Percentiles rank a stretch among this genome's conserved stretches.
These are phyloP conservation scores for Crataegus laevigata DNA, from an alignment of 306 rosid species.

Conservation along the genomic window DNA sequence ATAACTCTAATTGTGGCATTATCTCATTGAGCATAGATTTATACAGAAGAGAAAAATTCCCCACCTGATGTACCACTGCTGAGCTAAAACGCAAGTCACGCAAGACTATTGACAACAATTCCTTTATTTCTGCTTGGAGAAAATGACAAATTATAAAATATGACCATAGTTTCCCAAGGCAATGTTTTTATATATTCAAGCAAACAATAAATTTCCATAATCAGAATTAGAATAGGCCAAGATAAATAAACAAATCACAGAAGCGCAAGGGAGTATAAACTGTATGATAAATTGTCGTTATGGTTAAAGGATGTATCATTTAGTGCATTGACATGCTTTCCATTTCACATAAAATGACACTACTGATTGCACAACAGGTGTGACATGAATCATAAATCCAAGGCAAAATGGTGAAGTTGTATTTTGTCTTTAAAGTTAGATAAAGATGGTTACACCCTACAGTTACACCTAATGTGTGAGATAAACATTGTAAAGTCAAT, in stretches of 20 bases:
- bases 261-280: background rate
- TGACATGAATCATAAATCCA: background rate
- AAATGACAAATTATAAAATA: slow-evolving; percentile 18
- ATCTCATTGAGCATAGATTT: background rate
- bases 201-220: background rate
- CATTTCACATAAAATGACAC: background rate
- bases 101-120: slow-evolving; percentile 61
- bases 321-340: background rate
- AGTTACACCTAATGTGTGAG: too few species aligned
- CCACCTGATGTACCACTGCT: slow-evolving; percentile 95
- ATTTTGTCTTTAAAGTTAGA: too few species aligned
- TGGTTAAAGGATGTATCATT: background rate
- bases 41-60: slow-evolving; percentile 5
- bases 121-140: slow-evolving; percentile 71
- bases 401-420: background rate
- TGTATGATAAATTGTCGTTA: background rate
- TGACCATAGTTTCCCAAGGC: slow-evolving; percentile 15
- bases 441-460: too few species aligned
- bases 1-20: background rate
- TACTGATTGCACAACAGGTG: background rate
- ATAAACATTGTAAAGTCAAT: too few species aligned
- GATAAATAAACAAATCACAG: background rate
- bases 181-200: background rate
- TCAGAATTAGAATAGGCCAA: background rate
- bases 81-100: slow-evolving; percentile 71